These are phyloP conservation scores for Pestalotiopsis sp. DNA, from an alignment of 2,329 filamentous ascomycete genomes.

Conservation along the genomic window DNA sequence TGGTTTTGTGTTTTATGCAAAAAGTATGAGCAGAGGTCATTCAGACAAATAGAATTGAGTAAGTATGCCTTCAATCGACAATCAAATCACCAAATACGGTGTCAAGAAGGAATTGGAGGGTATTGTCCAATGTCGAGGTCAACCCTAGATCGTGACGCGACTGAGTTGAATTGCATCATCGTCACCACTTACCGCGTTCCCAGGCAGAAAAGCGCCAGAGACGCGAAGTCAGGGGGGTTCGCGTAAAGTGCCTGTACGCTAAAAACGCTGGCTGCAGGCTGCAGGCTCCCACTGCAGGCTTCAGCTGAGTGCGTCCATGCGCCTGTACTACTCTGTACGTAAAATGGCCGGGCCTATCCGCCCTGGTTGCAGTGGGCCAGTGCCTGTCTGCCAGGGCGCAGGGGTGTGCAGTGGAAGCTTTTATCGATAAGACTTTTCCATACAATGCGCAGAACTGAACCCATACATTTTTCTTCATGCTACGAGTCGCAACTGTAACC, in stretches of 20 bases:
- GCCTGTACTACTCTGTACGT: too few species aligned
- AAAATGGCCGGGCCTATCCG: neutral
- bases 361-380: neutral
- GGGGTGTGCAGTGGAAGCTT: neutral
- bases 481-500: neutral
- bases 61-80: neutral
- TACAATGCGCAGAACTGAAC: neutral
- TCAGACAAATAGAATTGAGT: neutral
- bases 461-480: neutral
- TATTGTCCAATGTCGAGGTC: neutral
- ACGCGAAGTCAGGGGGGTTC: neutral
- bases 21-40: neutral
- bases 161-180: neutral
- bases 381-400: neutral
- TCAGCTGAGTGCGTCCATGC: neutral
- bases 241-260: neutral
- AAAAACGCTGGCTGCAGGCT: neutral
- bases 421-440: conserved; percentile 4
- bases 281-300: neutral
- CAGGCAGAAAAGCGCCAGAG: neutral
- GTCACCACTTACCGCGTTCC: neutral
- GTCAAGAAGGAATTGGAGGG: neutral
- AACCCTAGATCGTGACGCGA: neutral
- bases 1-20: neutral
- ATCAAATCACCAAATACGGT: neutral